Evolutionary conservation across 768 basidiomycete species (phyloP), one percentile per base, ranked within the genome.

Genomic region (Leccinellum rugosiceps): DNA sequence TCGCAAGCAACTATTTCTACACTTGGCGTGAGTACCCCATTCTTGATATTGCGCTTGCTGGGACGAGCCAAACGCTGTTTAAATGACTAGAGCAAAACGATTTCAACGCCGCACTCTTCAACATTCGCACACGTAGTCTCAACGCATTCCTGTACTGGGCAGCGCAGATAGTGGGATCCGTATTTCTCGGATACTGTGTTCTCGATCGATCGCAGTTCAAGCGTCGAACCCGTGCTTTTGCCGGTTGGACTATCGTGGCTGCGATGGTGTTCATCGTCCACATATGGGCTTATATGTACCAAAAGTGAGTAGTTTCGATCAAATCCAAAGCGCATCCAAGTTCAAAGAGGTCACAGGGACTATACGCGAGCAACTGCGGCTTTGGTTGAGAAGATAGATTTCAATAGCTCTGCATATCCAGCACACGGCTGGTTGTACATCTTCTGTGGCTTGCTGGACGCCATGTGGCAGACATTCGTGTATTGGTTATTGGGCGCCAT

Each of bases 401-500:
- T 89, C 51, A 72, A 68, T 52, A 82, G 86, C 60, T 60, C 70
- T 3, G 72, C 72, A 1, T 93, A 89, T 66, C 70, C 78, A 13
- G 80, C 77, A 45, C 78, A 78, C 50, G 74, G 85, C 9, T 79
- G 79, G 72, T 72, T 92, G 7, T 91, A 85, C 71, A 81, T 89
- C 60, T 82, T 85, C 72, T 88, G 83, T 60, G 88, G 90, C 28
- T 66, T 92, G 11, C 77, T 91, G 58, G 92, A 93, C 59, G 78
- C 90, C 1, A 86, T 90, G 82, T 93, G 90, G 88, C 92, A 93
- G 68, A 91, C 88, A 2, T 83, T 84, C 0, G 84, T 85, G 7
- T 91, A 91, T 69, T 90, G 88, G 88, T 75, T 89, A 63, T 86
- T 90, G 82, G 90, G 91, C 38, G 86, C 88, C 15, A 89, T 94